These are phyloP conservation scores for Yamadazyma sp. DNA, from an alignment of 805 yeast species.

Conservation along the genomic window DNA sequence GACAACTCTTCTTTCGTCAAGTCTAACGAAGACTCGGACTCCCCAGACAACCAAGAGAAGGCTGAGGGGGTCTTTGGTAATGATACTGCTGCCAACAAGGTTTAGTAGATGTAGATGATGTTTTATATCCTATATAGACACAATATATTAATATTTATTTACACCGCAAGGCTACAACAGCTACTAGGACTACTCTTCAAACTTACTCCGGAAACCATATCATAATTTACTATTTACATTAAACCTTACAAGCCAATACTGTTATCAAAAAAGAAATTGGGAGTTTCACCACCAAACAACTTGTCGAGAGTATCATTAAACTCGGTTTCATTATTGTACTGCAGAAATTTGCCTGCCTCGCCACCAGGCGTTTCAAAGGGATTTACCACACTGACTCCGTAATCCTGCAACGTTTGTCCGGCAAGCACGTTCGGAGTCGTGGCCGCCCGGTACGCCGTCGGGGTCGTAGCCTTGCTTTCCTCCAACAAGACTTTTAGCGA, in stretches of 20 bases:
- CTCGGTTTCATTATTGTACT: slow-evolving; percentile 9
- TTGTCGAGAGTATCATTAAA: slow-evolving; percentile 17
- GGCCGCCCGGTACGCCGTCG: background rate
- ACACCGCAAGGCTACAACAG: background rate
- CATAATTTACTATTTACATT: slow-evolving; percentile 6
- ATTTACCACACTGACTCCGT: background rate
- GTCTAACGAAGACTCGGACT: slow-evolving; percentile 7
- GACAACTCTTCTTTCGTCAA: slow-evolving; percentile 14
- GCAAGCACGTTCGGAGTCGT: slow-evolving; percentile 1
- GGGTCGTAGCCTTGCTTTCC: slow-evolving; percentile 1
- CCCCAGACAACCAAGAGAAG: slow-evolving; percentile 7
- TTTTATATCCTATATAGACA: slow-evolving; percentile 7
- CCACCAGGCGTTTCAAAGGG: background rate
- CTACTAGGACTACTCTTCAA: background rate
- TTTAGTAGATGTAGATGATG: slow-evolving; percentile 6
- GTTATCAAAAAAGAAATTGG: slow-evolving; percentile 41
- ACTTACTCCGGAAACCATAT: background rate
- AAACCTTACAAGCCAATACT: slow-evolving; percentile 25
- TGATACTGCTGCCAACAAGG: slow-evolving; percentile 11
- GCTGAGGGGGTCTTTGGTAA: slow-evolving; percentile 9
- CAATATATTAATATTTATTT: slow-evolving; percentile 4
- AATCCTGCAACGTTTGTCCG: slow-evolving; percentile 2
- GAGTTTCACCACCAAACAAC: slow-evolving; percentile 24
- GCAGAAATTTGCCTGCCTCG: background rate
- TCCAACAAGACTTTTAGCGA: slow-evolving; percentile 1